Base-by-base conservation (phyloP, 225 moss, liverwort and hornwort species). In the Sphagnum contortum region DNA sequence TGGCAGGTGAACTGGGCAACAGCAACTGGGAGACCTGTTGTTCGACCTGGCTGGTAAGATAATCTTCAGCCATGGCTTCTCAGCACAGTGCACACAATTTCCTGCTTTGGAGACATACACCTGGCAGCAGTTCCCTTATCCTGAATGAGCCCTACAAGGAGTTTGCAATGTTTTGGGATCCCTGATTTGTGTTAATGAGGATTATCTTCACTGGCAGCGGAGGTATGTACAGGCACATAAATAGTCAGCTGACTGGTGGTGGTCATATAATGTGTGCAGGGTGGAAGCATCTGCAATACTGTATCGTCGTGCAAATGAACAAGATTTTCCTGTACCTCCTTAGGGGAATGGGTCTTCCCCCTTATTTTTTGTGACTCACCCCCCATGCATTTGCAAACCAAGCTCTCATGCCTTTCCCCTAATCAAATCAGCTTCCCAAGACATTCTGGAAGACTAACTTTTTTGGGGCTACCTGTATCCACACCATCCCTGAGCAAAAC, bases 1-100 rank as follows among this genome's bases (percentile, higher is more conserved):
- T 62, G 83, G 92, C 90, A 98, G 96, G 96, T 98, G 62, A 98
- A 98, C 70, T 98, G 98, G 98, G 98, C 93, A 72, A 68, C 85
- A 49, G 90, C 93, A 72, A 93, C 91, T 64, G 98, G 98, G 68
- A 85, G 91, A 79, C 81, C 80, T 71, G 91, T 98, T 44, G 98
- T 98, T 71, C 85, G 93, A 79, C 98, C 98, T 68, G 86, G 87
- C 66, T 98, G 98, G 98, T 98, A 90, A 83, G 96, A 75, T 64
- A 57, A 62, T 10, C 52, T 52, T 6, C 9, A 9, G 52, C 9
- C 52, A 9, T 52, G 9, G 2, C 9, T 52, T 52, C 52, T 52
- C 52, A 52, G 52, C 29, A 29, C 29, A 29, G 29, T 29, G 29
- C 29, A 29, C 29, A 29, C 29, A 29, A 29, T 29, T 29, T 29